Percentiles rank a stretch among this genome's conserved stretches.
phyloP scores from a whole-genome alignment of 225 moss, liverwort and hornwort genomes.

The Thuidium tamariscinum region DNA sequence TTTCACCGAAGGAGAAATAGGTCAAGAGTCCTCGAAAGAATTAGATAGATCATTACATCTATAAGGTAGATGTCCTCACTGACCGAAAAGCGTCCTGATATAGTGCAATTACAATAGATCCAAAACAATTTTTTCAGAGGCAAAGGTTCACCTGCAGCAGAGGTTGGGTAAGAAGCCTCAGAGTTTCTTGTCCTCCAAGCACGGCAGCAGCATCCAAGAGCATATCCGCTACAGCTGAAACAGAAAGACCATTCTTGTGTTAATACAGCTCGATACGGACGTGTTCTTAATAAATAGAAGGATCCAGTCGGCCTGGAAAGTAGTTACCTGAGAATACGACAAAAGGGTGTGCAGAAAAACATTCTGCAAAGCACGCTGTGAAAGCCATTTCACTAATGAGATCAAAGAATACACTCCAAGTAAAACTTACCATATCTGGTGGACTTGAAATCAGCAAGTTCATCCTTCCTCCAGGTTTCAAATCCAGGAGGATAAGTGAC shows the following conservation, averaged over 20 bases:
- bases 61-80: not conserved
- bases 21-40: not conserved
- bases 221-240: slow-evolving; percentile 93
- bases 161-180: slow-evolving; percentile 71
- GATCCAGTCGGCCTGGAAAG: not conserved
- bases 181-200: slow-evolving; percentile 79
- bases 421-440: slow-evolving; percentile 57
- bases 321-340: not conserved
- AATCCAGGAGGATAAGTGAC: slow-evolving; percentile 71
- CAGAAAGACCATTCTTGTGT: not conserved
- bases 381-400: not conserved
- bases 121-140: not conserved
- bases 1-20: not conserved
- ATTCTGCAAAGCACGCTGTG: not conserved
- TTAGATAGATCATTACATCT: not conserved
- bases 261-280: not conserved
- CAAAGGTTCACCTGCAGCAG: slow-evolving; percentile 54
- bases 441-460: slow-evolving; percentile 70
- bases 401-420: not conserved
- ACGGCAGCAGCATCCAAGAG: slow-evolving; percentile 88
- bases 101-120: not conserved
- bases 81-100: not conserved
- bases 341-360: not conserved
- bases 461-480: slow-evolving; percentile 79
- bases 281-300: not conserved